Conservation (phyloP, 306 rosid species). For the Morella rubra region DNA sequence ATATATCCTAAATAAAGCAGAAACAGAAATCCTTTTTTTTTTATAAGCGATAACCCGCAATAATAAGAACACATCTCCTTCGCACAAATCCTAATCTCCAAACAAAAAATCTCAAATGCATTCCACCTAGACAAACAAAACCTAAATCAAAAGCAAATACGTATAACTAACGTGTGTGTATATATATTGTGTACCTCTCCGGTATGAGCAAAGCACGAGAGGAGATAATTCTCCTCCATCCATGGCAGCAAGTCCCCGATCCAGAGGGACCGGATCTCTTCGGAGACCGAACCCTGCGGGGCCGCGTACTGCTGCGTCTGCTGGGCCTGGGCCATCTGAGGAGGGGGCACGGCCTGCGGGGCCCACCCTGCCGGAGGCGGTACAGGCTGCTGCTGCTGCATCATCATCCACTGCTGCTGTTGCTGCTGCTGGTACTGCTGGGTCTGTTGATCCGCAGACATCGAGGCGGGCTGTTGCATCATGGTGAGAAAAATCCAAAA, state of each 20-base stretch:
- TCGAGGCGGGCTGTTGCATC: slow-evolving; percentile 48
- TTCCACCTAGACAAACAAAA: not conserved
- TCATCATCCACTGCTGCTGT: slow-evolving; percentile 23
- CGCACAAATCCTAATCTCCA: too few species aligned
- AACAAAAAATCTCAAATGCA: too few species aligned
- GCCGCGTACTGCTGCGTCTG: slow-evolving; percentile 41
- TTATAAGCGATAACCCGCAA: too few species aligned
- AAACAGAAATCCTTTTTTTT: too few species aligned
- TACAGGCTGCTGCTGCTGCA: slow-evolving; percentile 15
- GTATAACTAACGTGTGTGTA: too few species aligned
- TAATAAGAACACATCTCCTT: too few species aligned
- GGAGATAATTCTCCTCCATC: slow-evolving; percentile 64
- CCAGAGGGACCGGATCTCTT: slow-evolving; percentile 69
- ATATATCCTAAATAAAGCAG: not conserved
- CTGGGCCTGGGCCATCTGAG: slow-evolving; percentile 18
- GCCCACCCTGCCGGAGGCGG: slow-evolving; percentile 35
- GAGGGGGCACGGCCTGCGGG: slow-evolving; percentile 31
- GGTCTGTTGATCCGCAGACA: slow-evolving; percentile 29
- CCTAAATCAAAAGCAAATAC: too few species aligned
- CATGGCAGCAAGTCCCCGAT: slow-evolving; percentile 66
- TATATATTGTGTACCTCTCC: slow-evolving; percentile 44
- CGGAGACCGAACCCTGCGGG: slow-evolving; percentile 7
- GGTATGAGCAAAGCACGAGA: slow-evolving; percentile 43
- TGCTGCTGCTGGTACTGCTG: slow-evolving; percentile 32
- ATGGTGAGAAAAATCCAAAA: slow-evolving; percentile 5